Conservation (phyloP, 805 yeast species). For the Wickerhamiella brachini region DNA sequence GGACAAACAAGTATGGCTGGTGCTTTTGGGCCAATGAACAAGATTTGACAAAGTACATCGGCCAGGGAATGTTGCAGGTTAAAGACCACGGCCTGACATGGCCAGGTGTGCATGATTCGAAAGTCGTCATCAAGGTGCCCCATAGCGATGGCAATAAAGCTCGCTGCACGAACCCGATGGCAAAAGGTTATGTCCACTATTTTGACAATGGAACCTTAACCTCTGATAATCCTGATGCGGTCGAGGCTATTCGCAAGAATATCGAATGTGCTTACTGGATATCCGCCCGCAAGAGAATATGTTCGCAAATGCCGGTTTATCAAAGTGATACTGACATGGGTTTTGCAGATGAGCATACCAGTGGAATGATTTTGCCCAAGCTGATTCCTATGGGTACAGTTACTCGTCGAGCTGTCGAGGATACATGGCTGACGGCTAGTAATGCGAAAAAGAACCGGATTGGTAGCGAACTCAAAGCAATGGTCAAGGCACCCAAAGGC, state of each 20-base stretch:
- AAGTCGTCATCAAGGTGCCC: constrained; percentile 51
- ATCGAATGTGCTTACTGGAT: constrained; percentile 86
- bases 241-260: constrained; percentile 63
- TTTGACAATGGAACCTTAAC: constrained; percentile 63
- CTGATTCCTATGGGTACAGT: constrained; percentile 91
- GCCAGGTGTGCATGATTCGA: constrained; percentile 8
- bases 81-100: constrained; percentile 3
- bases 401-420: constrained; percentile 91
- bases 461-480: constrained; percentile 87
- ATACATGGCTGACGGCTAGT: constrained; percentile 95
- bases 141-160: constrained; percentile 72
- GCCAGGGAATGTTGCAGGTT: constrained; percentile 26
- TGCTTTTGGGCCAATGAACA: constrained; percentile 48
- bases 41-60: constrained; percentile 22
- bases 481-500: constrained; percentile 76
- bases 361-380: constrained; percentile 70
- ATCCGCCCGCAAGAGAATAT: constrained; percentile 73
- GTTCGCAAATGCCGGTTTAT: constrained; percentile 74
- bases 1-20: constrained; percentile 81
- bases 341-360: neutral
- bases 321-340: constrained; percentile 19
- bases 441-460: constrained; percentile 76
- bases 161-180: constrained; percentile 61
- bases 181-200: constrained; percentile 56
- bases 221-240: constrained; percentile 60